These are phyloP conservation scores for Plantago ovata DNA, from an alignment of 257 asterid genomes.

Conservation along the genomic window DNA sequence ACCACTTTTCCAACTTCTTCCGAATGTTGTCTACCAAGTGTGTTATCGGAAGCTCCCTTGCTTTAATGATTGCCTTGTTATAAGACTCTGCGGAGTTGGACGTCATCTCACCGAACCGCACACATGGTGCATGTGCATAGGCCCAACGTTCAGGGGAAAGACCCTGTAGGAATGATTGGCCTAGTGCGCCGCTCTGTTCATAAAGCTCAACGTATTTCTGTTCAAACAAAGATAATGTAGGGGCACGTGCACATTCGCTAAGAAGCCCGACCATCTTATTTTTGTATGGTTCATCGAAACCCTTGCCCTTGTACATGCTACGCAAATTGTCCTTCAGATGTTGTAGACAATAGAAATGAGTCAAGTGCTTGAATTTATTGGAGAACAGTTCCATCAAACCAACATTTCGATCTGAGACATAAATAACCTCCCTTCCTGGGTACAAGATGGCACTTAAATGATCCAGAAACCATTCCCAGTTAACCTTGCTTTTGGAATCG, in stretches of 20 bases:
- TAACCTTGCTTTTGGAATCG: background rate
- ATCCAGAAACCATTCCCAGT: background rate
- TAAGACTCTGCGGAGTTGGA: background rate
- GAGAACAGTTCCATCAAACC: background rate
- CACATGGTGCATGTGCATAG: background rate
- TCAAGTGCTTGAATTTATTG: background rate
- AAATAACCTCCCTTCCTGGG: background rate
- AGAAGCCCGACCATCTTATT: background rate
- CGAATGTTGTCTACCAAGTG: background rate
- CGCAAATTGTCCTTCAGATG: background rate
- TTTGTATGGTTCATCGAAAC: background rate
- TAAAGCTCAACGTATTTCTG: background rate
- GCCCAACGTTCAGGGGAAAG: background rate
- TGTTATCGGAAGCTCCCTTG: background rate
- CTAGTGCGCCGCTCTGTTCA: too few relatives aligned
- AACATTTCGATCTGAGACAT: background rate
- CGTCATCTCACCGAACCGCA: background rate
- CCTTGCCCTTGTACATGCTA: background rate
- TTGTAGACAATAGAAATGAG: background rate
- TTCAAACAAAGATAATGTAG: background rate
- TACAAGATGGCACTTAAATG: background rate
- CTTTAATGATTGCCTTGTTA: background rate
- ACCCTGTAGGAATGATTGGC: too few relatives aligned
- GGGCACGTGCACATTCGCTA: background rate
- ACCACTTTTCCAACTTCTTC: background rate